A percentile compares a stretch with the other conserved stretches of the same genome.
Conservation (phyloP, 2,329 filamentous ascomycete genomes). For the Zymoseptoria crescenta region DNA sequence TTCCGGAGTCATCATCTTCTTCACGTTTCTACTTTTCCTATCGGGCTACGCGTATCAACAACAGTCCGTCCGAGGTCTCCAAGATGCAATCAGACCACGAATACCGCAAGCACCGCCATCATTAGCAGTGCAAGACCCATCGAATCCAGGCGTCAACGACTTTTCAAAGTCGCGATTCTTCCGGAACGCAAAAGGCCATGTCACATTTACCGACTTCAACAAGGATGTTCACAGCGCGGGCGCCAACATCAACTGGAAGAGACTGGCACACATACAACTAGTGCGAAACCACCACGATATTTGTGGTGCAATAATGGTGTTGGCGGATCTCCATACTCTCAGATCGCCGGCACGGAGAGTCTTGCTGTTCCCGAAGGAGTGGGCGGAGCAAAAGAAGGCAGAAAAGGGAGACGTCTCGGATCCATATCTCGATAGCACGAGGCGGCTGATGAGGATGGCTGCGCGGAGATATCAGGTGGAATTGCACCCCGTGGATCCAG, state of each 20-base stretch:
- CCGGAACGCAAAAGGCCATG: constrained; percentile 14
- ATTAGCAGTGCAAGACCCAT: constrained; percentile 6
- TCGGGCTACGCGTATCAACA: constrained; percentile 85
- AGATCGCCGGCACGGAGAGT: constrained; percentile 40
- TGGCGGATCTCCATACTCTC: constrained; percentile 39
- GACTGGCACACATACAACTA: constrained; percentile 42
- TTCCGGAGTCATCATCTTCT: constrained; percentile 58
- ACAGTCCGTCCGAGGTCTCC: constrained; percentile 69
- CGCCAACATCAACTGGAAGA: constrained; percentile 35
- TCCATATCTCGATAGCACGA: constrained; percentile 37
- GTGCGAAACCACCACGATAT: constrained; percentile 39
- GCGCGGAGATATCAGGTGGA: constrained; percentile 40
- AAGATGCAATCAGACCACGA: constrained; percentile 58
- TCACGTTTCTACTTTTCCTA: constrained; percentile 75
- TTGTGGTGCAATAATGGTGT: constrained; percentile 44
- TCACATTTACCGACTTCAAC: constrained; percentile 24
- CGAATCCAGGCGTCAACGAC: constrained; percentile 7
- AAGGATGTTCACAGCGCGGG: constrained; percentile 17
- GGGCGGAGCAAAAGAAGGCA: constrained; percentile 28
- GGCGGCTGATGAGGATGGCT: constrained; percentile 38
- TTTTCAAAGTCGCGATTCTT: constrained; percentile 24
- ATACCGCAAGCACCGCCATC: constrained; percentile 34
- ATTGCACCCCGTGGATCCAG: constrained; percentile 36
- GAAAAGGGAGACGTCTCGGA: constrained; percentile 32
- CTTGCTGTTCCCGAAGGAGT: constrained; percentile 38